Base-by-base conservation (phyloP, 164 flowering plant genomes). In the Liquidambar formosana region DNA sequence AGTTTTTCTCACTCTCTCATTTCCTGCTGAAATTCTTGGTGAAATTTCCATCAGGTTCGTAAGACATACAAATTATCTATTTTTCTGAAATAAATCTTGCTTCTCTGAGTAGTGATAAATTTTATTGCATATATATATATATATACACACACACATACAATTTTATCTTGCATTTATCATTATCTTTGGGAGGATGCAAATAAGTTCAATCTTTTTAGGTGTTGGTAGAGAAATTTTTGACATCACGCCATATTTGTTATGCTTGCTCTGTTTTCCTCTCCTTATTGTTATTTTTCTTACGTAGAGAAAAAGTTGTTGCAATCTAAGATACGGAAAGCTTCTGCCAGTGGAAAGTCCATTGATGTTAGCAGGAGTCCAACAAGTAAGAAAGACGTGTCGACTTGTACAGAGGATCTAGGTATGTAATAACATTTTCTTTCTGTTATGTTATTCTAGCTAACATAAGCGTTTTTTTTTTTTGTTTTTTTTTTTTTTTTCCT, bases 271-370 rank as follows among this genome's bases (percentile, higher is more conserved):
- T n/a, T 58, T 61, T 15, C 11, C 13, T 41, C 28, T 63, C 26
- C 62, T 68, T 53, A 6, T 64, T 69, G 13, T 62, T 52, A 52
- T 68, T 71, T 57, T n/a, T 44, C 5, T 18, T 13, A 27, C 41
- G n/a, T 90, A 92, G 97, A 92, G 82, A 92, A 92, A 76, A 92
- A 89, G 68, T 33, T 90, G 59, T 61, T 92, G 83, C 91, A 86
- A 70, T 75, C 86, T 57, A 92, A 85, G 83, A 59, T 90, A 45
- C 79, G 90, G 51, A 92, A 85, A 80, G 85, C 89, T 72, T 82
- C 92, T 51, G 48, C 78, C n/a, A 70, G 75, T 74, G 87, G 73
- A 60, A 88, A 78, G 57, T 68, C 81, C 18, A n/a, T 69, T 48
- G 89, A 85, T 72, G 27, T 57, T 27, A 73, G 68, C 69, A 80